A percentile compares a stretch with the other conserved stretches of the same genome.
Conservation (phyloP, 2,329 filamentous ascomycete species). For the Tolypocladium endophyticum region DNA sequence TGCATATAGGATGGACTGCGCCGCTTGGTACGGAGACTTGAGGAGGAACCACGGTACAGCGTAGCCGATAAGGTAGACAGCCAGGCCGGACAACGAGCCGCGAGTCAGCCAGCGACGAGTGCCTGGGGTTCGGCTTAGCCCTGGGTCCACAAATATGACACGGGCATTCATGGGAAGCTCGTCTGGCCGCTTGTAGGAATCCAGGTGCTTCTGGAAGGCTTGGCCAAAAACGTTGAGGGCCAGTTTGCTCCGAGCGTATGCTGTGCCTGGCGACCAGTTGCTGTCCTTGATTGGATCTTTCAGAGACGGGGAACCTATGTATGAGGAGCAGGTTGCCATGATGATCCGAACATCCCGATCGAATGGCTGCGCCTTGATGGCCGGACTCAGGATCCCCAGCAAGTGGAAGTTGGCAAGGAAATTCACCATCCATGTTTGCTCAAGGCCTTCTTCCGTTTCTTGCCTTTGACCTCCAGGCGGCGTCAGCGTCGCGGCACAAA, state of each 20-base stretch:
- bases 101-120: constrained; percentile 79
- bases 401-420: constrained; percentile 95
- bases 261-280: constrained; percentile 43
- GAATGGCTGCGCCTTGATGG: constrained; percentile 80
- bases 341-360: constrained; percentile 89
- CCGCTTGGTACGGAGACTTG: constrained; percentile 73
- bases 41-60: constrained; percentile 77
- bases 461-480: constrained; percentile 50
- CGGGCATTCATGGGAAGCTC: constrained; percentile 70
- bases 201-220: constrained; percentile 86
- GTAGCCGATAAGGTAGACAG: constrained; percentile 68
- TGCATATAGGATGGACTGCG: constrained; percentile 77
- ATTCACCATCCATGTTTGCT: constrained; percentile 89
- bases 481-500: constrained; percentile 73
- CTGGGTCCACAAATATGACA: constrained; percentile 81
- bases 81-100: constrained; percentile 70
- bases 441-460: constrained; percentile 68
- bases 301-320: constrained; percentile 66
- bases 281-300: constrained; percentile 38
- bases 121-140: constrained; percentile 73
- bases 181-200: constrained; percentile 75
- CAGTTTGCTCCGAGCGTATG: constrained; percentile 59
- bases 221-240: constrained; percentile 83
- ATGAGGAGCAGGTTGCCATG: constrained; percentile 77
- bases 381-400: constrained; percentile 80